phyloP scores from a whole-genome alignment of 2,329 filamentous ascomycete genomes.

The Metarhizium guizhouense region DNA sequence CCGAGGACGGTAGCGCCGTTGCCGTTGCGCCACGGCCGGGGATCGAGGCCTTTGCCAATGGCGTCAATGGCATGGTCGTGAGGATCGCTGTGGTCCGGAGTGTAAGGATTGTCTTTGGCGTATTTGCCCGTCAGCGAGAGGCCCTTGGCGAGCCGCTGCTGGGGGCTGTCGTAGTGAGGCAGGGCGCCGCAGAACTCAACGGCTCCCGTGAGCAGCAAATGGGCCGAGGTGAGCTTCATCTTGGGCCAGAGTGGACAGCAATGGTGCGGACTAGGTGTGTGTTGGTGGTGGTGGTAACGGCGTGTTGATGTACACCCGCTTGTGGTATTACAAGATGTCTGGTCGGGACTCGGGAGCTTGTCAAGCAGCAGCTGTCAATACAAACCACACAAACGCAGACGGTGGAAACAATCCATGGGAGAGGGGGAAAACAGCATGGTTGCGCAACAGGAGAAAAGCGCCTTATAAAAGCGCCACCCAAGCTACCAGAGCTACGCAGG shows the following conservation, averaged over 20 bases:
- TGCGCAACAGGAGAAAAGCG: background rate
- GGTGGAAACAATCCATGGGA: too few relatives aligned
- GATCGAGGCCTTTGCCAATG: slow-evolving; percentile 50
- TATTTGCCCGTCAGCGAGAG: slow-evolving; percentile 35
- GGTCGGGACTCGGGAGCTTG: too few relatives aligned
- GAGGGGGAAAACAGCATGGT: background rate
- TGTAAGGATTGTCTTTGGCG: slow-evolving; percentile 41
- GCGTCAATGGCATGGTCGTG: slow-evolving; percentile 55
- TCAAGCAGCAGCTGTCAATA: too few relatives aligned
- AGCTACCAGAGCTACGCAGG: background rate
- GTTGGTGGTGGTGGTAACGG: background rate
- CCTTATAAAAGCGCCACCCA: slow-evolving; percentile 2
- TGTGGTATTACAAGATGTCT: too few relatives aligned
- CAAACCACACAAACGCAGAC: too few relatives aligned
- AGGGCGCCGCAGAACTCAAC: slow-evolving; percentile 14
- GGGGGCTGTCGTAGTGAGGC: slow-evolving; percentile 39
- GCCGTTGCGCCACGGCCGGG: slow-evolving; percentile 56
- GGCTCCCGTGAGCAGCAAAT: slow-evolving; percentile 18
- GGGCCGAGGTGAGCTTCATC: slow-evolving; percentile 18
- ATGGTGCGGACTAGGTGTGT: too few relatives aligned
- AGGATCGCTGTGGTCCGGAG: slow-evolving; percentile 49
- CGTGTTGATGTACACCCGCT: too few relatives aligned
- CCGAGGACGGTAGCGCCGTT: slow-evolving; percentile 58
- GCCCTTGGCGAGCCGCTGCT: slow-evolving; percentile 43
- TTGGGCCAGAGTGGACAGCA: slow-evolving; percentile 1